These are phyloP conservation scores for Podaxis sp. DNA, from an alignment of 768 basidiomycete genomes.

Conservation along the genomic window DNA sequence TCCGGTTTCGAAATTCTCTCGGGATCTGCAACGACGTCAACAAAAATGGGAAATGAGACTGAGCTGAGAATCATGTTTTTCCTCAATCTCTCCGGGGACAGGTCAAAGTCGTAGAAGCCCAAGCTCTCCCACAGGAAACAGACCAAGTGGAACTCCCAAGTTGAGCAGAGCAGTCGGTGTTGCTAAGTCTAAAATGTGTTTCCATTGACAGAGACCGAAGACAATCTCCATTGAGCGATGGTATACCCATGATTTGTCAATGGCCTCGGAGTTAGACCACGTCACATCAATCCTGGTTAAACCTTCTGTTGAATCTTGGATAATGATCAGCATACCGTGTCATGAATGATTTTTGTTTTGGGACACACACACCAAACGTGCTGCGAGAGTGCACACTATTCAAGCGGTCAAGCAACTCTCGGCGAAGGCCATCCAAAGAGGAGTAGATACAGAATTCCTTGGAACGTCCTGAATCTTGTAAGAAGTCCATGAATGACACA, in stretches of 20 bases:
- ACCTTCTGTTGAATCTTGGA: no score
- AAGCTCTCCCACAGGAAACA: neutral
- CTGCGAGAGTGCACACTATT: neutral
- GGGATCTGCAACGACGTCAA: neutral
- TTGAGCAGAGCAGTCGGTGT: neutral
- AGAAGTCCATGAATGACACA: slow-evolving; percentile 5
- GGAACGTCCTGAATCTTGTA: slow-evolving; percentile 1
- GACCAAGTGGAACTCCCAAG: neutral
- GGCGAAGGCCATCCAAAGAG: neutral
- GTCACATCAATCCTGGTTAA: no score
- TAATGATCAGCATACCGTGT: no score
- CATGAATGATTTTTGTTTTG: no score
- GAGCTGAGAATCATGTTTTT: neutral
- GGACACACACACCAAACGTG: neutral
- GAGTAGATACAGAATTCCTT: neutral
- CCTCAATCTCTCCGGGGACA: neutral
- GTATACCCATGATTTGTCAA: no score
- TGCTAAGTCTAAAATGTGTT: no score
- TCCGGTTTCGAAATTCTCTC: neutral
- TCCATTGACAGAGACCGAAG: no score
- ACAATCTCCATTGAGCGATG: no score
- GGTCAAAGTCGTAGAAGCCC: neutral
- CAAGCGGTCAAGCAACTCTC: neutral
- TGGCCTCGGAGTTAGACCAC: no score
- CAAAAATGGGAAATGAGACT: neutral